Conservation (phyloP, 2,329 filamentous ascomycete genomes). For the Epichloe sp. region DNA sequence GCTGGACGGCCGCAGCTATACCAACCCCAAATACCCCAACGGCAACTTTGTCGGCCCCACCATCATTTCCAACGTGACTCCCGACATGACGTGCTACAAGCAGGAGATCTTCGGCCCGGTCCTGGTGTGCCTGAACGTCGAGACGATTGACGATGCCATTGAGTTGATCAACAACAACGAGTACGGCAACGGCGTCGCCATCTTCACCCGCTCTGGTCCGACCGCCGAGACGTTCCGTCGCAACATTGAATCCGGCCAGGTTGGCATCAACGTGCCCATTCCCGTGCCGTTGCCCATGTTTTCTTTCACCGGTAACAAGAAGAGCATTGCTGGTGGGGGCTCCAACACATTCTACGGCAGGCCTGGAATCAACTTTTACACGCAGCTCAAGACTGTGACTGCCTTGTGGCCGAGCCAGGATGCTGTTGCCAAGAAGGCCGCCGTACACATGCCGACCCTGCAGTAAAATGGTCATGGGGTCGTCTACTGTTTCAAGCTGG, state of each 20-base stretch:
- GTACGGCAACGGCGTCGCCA: slow-evolving; percentile 76
- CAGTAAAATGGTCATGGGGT: slow-evolving; percentile 11
- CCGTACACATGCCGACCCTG: slow-evolving; percentile 69
- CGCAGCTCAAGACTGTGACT: slow-evolving; percentile 95
- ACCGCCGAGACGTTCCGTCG: slow-evolving; percentile 68
- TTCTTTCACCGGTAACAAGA: slow-evolving; percentile 70
- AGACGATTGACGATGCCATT: slow-evolving; percentile 67
- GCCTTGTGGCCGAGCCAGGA: slow-evolving; percentile 80
- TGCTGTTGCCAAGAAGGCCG: slow-evolving; percentile 71
- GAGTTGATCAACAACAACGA: slow-evolving; percentile 74
- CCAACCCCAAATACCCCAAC: slow-evolving; percentile 65
- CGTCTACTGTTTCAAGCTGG: no score
- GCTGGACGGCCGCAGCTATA: slow-evolving; percentile 66
- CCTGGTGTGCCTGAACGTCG: slow-evolving; percentile 66
- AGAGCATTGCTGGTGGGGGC: slow-evolving; percentile 80
- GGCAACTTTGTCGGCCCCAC: slow-evolving; percentile 80
- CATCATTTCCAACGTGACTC: slow-evolving; percentile 68
- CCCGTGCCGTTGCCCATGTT: slow-evolving; percentile 60
- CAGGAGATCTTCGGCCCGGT: slow-evolving; percentile 83
- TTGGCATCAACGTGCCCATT: slow-evolving; percentile 76
- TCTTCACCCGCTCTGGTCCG: slow-evolving; percentile 68
- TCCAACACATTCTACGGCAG: slow-evolving; percentile 92
- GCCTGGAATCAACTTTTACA: slow-evolving; percentile 88
- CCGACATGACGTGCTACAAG: slow-evolving; percentile 70
- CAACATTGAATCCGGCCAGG: slow-evolving; percentile 73